phyloP scores from a whole-genome alignment of 768 basidiomycete genomes.

The Scleroderma bovista region DNA sequence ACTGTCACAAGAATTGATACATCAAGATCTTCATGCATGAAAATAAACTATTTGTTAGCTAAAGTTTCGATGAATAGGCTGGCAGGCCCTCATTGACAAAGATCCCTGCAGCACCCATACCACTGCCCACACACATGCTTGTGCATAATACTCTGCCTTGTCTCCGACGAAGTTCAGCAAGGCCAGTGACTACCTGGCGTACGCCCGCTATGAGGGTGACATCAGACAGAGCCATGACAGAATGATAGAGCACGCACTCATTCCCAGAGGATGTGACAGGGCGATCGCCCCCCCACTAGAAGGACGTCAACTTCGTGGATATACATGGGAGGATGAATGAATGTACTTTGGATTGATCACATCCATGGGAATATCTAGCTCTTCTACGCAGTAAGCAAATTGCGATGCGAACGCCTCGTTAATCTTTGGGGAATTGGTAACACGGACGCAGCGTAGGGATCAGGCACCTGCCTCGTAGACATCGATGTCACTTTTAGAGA shows the following conservation, averaged over 20 bases:
- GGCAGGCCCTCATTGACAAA: constrained; percentile 62
- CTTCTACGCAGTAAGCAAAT: constrained; percentile 87
- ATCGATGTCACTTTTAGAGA: constrained; percentile 69
- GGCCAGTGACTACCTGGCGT: constrained; percentile 84
- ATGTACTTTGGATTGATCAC: constrained; percentile 84
- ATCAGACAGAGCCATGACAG: constrained; percentile 9
- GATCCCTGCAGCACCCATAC: constrained; percentile 83
- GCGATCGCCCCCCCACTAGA: constrained; percentile 81
- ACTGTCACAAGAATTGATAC: no score
- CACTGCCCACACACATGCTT: constrained; percentile 78
- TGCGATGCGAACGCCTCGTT: constrained; percentile 93
- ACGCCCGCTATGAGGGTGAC: constrained; percentile 54
- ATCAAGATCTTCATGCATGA: not conserved
- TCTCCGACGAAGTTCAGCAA: constrained; percentile 70
- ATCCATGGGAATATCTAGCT: constrained; percentile 66
- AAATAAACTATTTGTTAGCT: constrained; percentile 1
- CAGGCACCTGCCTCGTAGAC: constrained; percentile 57
- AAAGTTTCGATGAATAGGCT: constrained; percentile 18
- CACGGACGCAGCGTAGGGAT: not conserved
- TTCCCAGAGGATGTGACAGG: constrained; percentile 74
- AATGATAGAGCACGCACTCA: constrained; percentile 50
- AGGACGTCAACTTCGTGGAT: not conserved
- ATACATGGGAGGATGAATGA: not conserved
- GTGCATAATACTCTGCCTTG: constrained; percentile 72
- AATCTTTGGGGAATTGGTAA: constrained; percentile 40